A percentile compares a stretch with the other conserved stretches of the same genome.
Conservation (phyloP, 805 yeast species). For the Limtongia smithiae region DNA sequence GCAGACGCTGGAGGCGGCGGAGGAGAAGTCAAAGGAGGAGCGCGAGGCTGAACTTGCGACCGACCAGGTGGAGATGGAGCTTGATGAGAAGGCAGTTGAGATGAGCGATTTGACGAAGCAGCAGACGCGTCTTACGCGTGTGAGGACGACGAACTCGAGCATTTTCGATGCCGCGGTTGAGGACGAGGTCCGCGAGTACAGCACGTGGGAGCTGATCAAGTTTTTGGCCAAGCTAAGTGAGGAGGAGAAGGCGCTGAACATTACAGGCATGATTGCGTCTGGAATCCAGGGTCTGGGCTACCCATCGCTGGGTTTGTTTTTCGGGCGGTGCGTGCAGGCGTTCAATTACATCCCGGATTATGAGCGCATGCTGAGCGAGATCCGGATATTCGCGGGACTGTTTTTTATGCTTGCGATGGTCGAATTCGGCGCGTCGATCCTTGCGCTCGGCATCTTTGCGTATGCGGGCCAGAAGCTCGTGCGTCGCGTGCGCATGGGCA, state of each 20-base stretch:
- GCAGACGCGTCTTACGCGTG: constrained; percentile 20
- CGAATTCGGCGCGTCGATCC: constrained; percentile 14
- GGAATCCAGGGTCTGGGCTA: constrained; percentile 40
- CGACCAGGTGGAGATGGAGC: constrained; percentile 1
- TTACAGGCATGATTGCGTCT: constrained; percentile 22
- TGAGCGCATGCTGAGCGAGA: constrained; percentile 34
- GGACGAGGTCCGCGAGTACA: not conserved
- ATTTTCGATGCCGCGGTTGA: not conserved
- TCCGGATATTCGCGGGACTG: constrained; percentile 32
- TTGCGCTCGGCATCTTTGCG: constrained; percentile 15
- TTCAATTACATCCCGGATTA: constrained; percentile 31
- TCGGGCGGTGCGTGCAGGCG: constrained; percentile 38
- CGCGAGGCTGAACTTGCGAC: not conserved
- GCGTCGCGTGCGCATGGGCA: constrained; percentile 28
- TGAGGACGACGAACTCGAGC: not conserved
- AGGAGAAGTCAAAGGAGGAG: not conserved
- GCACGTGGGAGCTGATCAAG: not conserved
- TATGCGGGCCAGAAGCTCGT: constrained; percentile 28
- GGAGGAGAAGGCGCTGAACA: constrained; percentile 10
- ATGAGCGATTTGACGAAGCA: constrained; percentile 2
- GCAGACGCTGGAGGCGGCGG: constrained; percentile 22
- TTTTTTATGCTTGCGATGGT: constrained; percentile 33
- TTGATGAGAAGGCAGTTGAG: not conserved
- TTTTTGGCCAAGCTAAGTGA: constrained; percentile 8
- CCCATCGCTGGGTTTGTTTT: constrained; percentile 39